Base-by-base conservation (phyloP, 1,284 basidiomycete genomes). In the Golubevia pallescens region DNA sequence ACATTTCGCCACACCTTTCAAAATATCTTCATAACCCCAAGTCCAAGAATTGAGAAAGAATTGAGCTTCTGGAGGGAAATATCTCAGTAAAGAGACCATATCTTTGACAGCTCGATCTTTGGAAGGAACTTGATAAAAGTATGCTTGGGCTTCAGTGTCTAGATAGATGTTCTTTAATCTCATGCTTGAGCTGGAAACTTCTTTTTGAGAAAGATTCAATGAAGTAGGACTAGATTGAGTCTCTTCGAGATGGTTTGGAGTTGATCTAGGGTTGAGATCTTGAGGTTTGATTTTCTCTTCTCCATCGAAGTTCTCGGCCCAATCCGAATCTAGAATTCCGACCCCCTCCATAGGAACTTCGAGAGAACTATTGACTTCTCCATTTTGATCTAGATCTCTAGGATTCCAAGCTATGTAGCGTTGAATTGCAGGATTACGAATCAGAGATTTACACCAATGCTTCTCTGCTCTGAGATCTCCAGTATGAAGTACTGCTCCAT, bases 1-100 rank as follows among this genome's bases (percentile, higher is more conserved):
- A 3, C 68, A 68, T 60, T 73, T 72, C 20, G 73, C 70, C 3
- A 70, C 67, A 56, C 64, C 63, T 42, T 69, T 59, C 42, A 77
- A 65, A 62, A 77, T 68, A 51, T 71, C 71, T 53, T 75, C 75
- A 68, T 86, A 88, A 24, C 95, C 95, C 91, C 92, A 94, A 0
- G 94, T 97, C 95, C 95, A 97, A 0, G 89, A 85, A 74, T 97
- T 94, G 69, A 97, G 88, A 86, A 93, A 97, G 86, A 97, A 96
- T 58, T 90, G 88, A 0, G 91, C 91, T 3, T 88, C 87, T 0
- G 87, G 67, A 0, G 93, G 92, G 52, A 68, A 79, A n/a, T 68
- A 60, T 23, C 67, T 63, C 62, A 79, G 70, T 91, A 93, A 7
- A 90, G 77, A 86, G 20, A 94, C 85, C 2, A 95, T 86, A 3